Base-by-base conservation (phyloP, 2,329 filamentous ascomycete genomes). In the Leptosphaerulina australis region DNA sequence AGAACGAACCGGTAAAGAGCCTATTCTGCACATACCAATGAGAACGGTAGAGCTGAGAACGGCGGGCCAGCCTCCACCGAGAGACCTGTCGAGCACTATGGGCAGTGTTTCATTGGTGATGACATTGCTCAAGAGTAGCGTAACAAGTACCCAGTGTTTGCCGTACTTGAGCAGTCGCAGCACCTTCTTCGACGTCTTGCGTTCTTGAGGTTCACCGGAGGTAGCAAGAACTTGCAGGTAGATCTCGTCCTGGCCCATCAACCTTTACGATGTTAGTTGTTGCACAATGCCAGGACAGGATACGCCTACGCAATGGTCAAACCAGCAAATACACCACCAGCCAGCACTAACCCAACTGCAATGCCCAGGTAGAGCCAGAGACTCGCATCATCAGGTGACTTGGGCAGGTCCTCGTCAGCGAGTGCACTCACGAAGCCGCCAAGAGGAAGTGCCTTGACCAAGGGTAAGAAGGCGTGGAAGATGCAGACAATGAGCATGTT, bases 91-190 rank as follows among this genome's bases (percentile, higher is more conserved):
- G 41, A 99, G 83, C 9, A 99, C 90, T 55, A 99, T 96, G 21
- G 94, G 94, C 41, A 71, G 63, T 2, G 93, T 95, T 76, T 97
- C 94, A 73, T 99, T 97, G 59, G 95, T 96, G 65, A 99, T 95
- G 68, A 99, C 94, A 72, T 99, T 99, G 72, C 91, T 91, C 47
- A 99, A 79, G 6, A 99, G 82, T 20, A 99, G 78, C 2, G 94
- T 97, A 44, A 99, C 94, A 49, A 99, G 79, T 15, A 99, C 93
- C 94, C 94, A 99, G 74, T 99, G 94, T 73, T 99, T 99, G 64
- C 94, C 94, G 64, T 84, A 88, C 58, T 90, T 85, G 47, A 99
- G 77, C 21, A 99, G 79, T 33, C 85, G 81, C 62, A 94, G 81
- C 9, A 99, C 94, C 58, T 85, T 87, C 48, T 83, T 83, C 0